Evolutionary conservation across 768 basidiomycete species (phyloP), one percentile per base, ranked within the genome.

Genomic region (Boletus vinaceobasis): DNA sequence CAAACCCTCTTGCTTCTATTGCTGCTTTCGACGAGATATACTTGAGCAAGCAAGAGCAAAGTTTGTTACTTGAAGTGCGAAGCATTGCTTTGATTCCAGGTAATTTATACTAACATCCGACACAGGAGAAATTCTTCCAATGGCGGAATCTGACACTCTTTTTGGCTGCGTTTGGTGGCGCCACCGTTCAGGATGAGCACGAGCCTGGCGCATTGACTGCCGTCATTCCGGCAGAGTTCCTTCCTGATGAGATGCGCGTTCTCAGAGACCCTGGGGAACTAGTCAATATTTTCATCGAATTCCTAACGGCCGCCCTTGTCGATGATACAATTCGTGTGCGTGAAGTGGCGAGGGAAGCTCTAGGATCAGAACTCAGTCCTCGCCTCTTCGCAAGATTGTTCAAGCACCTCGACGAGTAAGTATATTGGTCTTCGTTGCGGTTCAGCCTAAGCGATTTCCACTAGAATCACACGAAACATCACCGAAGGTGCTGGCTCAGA

Each of bases 131-230:
- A 60, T 80, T 85, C 39, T 80, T 77, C 36, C 88, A 92, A 60
- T 97, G 93, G 93, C 86, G 90, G 62, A 92, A 94, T 65, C 73
- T 92, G 13, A 86, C 88, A 0, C 72, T 92, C 23, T 90, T 88
- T 70, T 74, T 95, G 37, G 83, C 89, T 4, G 81, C 88, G 0
- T 78, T 86, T n/a, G 84, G 85, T 36, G 87, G 87, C 5, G 74
- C 81, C 7, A 87, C 87, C 57, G 72, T 83, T 19, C 73, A 76
- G 38, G 82, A 87, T 15, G 73, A 76, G 42, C 75, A 79, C 32
- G 75, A 84, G 39, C 69, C 78, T 33, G 69, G 72, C n/a, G 74
- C 77, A 23, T 71, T 90, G 23, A 72, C 78, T 17, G 63, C 75
- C 8, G 73, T 85, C 36, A 78, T 90, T 49, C 82, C 87, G 0